Percentiles rank a stretch among this genome's conserved stretches.
phyloP scores from a whole-genome alignment of 495 filamentous ascomycete genomes.

The Alectoria sarmentosa region DNA sequence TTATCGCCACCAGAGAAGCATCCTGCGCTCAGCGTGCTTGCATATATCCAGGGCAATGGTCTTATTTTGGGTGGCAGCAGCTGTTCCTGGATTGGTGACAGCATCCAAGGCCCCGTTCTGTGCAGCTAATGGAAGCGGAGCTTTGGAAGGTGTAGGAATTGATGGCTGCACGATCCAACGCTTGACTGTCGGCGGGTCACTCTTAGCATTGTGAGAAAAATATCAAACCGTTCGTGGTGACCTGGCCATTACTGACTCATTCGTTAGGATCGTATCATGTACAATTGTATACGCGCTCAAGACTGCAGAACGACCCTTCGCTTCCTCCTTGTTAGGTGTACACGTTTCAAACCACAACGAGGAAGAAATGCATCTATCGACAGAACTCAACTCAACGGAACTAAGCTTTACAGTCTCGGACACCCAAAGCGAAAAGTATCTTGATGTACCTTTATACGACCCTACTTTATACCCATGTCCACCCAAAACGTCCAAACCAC shows the following conservation, averaged over 20 bases:
- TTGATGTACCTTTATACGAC: conserved; percentile 5
- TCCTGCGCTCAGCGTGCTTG: conserved; percentile 4
- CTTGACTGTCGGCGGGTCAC: conserved; percentile 14
- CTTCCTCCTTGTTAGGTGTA: conserved; percentile 17
- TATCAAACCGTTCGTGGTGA: not conserved
- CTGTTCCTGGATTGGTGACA: conserved; percentile 8
- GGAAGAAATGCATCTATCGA: conserved; percentile 17
- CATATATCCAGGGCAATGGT: conserved; percentile 8
- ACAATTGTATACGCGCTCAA: conserved; percentile 10
- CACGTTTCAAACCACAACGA: not conserved
- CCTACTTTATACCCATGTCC: not conserved
- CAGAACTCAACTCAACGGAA: conserved; percentile 10
- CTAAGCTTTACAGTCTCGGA: conserved; percentile 1
- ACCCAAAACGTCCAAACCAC: conserved; percentile 10
- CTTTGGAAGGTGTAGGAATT: conserved; percentile 7
- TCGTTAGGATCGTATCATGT: conserved; percentile 9
- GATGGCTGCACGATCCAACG: conserved; percentile 18
- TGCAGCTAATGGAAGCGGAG: conserved; percentile 2
- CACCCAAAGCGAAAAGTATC: conserved; percentile 10
- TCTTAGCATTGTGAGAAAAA: conserved; percentile 13
- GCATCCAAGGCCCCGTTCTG: conserved; percentile 17
- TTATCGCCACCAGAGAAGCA: conserved; percentile 2
- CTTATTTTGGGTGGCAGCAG: conserved; percentile 11
- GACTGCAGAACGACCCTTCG: conserved; percentile 14
- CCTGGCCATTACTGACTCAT: not conserved